These are phyloP conservation scores for Thymus quinquecostatus DNA, from an alignment of 257 asterid genomes.

Conservation along the genomic window DNA sequence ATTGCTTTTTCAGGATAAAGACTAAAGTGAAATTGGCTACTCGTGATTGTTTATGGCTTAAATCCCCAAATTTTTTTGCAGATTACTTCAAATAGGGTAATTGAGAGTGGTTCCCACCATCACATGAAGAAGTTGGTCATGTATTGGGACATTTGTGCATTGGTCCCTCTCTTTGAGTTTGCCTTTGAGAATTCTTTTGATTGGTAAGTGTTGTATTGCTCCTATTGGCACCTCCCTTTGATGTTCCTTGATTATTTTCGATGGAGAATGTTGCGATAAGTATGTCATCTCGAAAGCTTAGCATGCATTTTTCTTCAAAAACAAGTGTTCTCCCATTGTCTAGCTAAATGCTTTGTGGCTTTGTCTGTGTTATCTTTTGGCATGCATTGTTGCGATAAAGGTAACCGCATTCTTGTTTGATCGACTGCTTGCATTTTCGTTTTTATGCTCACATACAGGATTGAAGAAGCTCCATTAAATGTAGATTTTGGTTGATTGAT, in stretches of 20 bases:
- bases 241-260: neutral
- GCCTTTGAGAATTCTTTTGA: slow-evolving; percentile 32
- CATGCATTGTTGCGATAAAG: too few species aligned
- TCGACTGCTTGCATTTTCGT: neutral
- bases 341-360: too few species aligned
- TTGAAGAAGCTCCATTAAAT: too few species aligned
- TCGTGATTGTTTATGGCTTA: too few species aligned
- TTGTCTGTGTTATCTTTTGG: too few species aligned
- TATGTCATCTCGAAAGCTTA: too few species aligned
- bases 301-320: too few species aligned
- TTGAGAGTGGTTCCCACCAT: slow-evolving; percentile 39
- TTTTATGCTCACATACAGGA: too few species aligned
- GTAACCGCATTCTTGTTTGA: neutral
- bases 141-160: slow-evolving; percentile 46
- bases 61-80: slow-evolving; percentile 18
- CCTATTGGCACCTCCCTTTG: neutral
- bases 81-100: slow-evolving; percentile 51
- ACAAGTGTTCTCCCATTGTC: neutral
- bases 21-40: neutral
- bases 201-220: slow-evolving; percentile 35
- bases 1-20: neutral
- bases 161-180: slow-evolving; percentile 46
- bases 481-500: neutral
- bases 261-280: too few species aligned
- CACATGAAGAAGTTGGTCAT: slow-evolving; percentile 50